These are phyloP conservation scores for Yueomyces sinensis DNA, from an alignment of 805 yeast genomes.

Conservation along the genomic window DNA sequence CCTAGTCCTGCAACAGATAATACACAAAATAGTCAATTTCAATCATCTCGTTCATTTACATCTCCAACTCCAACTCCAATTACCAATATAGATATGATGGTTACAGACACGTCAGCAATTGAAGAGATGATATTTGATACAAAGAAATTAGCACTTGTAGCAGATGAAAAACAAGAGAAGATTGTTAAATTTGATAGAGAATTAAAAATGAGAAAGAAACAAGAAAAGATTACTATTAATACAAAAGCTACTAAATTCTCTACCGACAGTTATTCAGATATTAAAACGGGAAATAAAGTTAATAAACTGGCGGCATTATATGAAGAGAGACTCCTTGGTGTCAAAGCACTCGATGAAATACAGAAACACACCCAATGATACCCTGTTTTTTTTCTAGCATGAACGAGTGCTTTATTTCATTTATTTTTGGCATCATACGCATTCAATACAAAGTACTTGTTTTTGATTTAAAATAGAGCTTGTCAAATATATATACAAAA, in stretches of 20 bases:
- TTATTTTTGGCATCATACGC: too few species aligned
- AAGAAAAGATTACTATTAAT: conserved; percentile 4
- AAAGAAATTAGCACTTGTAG: conserved; percentile 5
- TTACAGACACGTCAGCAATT: conserved; percentile 6
- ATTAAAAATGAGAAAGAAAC: conserved; percentile 11
- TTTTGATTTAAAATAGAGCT: too few species aligned
- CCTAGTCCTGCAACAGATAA: conserved; percentile 1
- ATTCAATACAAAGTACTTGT: too few species aligned
- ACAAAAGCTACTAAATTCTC: conserved; percentile 16
- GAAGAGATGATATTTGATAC: not conserved
- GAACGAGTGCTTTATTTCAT: too few species aligned
- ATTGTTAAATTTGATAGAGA: conserved; percentile 19
- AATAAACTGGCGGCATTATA: conserved; percentile 49
- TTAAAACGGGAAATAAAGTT: conserved; percentile 43
- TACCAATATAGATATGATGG: conserved; percentile 10
- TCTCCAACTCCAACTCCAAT: too few species aligned
- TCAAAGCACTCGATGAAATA: conserved; percentile 24
- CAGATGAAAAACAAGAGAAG: conserved; percentile 9
- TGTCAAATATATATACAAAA: too few species aligned
- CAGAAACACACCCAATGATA: not conserved
- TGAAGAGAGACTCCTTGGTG: conserved; percentile 40
- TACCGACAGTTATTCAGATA: conserved; percentile 25
- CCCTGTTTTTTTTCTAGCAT: too few species aligned
- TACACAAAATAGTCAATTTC: not conserved
- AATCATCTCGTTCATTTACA: not conserved